Percentiles rank a stretch among this genome's conserved stretches.
These are phyloP conservation scores for Anthostomella pinea DNA, from an alignment of 2,329 filamentous ascomycete genomes.

Conservation along the genomic window DNA sequence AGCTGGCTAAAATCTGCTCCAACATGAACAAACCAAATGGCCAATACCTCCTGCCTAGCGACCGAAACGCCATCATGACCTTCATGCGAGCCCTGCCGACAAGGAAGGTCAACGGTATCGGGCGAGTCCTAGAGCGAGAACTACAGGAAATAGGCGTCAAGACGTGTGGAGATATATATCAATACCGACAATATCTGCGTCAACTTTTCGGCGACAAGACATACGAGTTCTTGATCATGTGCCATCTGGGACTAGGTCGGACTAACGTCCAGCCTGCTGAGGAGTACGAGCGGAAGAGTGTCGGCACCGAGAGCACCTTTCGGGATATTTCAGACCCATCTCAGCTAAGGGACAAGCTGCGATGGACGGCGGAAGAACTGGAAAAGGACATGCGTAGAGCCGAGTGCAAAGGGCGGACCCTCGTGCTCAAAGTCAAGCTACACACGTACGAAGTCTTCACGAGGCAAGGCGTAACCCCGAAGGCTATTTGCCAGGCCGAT, in stretches of 20 bases:
- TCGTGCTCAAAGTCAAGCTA: conserved; percentile 89
- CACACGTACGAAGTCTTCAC: conserved; percentile 92
- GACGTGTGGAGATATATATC: conserved; percentile 84
- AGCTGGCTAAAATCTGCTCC: conserved; percentile 90
- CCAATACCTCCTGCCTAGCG: conserved; percentile 73
- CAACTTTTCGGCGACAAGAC: conserved; percentile 89
- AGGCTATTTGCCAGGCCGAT: conserved; percentile 68
- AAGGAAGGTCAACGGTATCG: conserved; percentile 92
- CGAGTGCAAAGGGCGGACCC: conserved; percentile 82
- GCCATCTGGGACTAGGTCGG: conserved; percentile 81
- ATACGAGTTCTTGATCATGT: conserved; percentile 79
- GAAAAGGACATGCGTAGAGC: conserved; percentile 80
- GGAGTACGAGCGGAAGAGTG: conserved; percentile 87
- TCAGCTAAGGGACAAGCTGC: conserved; percentile 72
- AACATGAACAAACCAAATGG: conserved; percentile 97
- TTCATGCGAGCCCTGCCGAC: conserved; percentile 85
- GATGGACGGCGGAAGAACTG: conserved; percentile 77
- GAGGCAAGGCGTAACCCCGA: conserved; percentile 72
- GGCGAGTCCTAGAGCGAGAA: conserved; percentile 88
- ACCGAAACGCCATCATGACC: conserved; percentile 71
- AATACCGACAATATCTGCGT: conserved; percentile 67
- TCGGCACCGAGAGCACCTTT: conserved; percentile 93
- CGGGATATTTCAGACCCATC: conserved; percentile 68
- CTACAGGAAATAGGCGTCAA: conserved; percentile 83
- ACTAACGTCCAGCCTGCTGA: conserved; percentile 84